These are phyloP conservation scores for Prunella vulgaris DNA, from an alignment of 257 asterid species.

Conservation along the genomic window DNA sequence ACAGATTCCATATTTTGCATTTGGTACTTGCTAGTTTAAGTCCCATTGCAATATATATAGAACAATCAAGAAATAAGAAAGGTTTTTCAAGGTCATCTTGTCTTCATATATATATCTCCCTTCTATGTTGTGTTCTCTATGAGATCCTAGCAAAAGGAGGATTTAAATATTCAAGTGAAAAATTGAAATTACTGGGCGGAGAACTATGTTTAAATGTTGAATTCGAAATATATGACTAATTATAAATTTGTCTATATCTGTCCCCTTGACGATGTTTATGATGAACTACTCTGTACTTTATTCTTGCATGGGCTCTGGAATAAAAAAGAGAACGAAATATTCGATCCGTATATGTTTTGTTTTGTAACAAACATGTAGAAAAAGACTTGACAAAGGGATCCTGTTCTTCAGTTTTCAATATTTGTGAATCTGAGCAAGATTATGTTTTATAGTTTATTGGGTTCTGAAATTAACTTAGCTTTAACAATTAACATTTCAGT, in stretches of 20 bases:
- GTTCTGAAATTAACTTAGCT: not conserved
- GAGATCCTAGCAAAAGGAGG: not conserved
- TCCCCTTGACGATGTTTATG: not conserved
- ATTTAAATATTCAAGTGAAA: not conserved
- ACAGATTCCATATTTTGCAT: not conserved
- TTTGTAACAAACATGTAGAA: not conserved
- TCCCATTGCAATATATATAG: not conserved
- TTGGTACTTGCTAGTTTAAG: not conserved
- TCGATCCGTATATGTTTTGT: not conserved
- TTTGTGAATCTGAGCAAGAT: not conserved
- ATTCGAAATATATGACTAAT: not conserved
- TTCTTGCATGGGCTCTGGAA: not conserved
- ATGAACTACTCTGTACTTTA: not conserved
- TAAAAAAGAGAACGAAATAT: not conserved
- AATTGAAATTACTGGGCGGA: not conserved
- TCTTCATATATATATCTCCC: not conserved
- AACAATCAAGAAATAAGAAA: not conserved
- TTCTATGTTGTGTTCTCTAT: not conserved
- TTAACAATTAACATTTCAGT: slow-evolving; percentile 15
- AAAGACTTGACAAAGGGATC: not conserved
- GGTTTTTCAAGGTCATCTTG: not conserved
- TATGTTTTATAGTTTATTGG: not conserved
- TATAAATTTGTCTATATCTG: not conserved
- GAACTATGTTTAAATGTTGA: not conserved
- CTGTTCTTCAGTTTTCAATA: not conserved